These are phyloP conservation scores for Phytophthora agathidicida DNA, from an alignment of 352 stramenopile species.

Conservation along the genomic window DNA sequence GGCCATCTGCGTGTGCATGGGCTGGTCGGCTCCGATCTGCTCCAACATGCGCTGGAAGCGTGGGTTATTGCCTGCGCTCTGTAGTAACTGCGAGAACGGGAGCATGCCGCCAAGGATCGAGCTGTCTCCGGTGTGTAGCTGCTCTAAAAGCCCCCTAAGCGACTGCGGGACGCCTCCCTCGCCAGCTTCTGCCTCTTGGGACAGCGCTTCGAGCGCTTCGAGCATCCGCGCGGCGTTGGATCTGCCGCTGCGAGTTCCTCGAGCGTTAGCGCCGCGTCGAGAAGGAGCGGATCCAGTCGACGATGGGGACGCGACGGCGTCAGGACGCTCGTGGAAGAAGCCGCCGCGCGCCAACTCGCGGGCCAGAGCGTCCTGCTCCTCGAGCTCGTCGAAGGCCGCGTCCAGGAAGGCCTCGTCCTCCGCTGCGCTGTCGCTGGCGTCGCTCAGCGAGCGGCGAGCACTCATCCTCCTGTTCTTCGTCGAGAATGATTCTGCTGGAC, in stretches of 20 bases:
- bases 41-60: constrained; percentile 56
- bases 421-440: constrained; percentile 18
- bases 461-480: constrained; percentile 16
- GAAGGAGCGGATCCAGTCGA: not conserved
- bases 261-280: not conserved
- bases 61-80: constrained; percentile 30
- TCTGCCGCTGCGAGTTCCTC: not conserved
- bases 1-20: constrained; percentile 49
- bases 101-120: constrained; percentile 48
- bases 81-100: constrained; percentile 62
- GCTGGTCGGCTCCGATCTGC: constrained; percentile 38
- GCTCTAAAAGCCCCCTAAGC: constrained; percentile 44
- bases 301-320: not conserved
- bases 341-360: constrained; percentile 25
- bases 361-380: constrained; percentile 38
- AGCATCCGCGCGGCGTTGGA: constrained; percentile 51
- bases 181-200: constrained; percentile 34
- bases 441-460: constrained; percentile 14
- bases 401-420: constrained; percentile 33
- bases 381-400: constrained; percentile 39
- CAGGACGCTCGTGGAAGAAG: constrained; percentile 26
- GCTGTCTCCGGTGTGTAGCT: constrained; percentile 24
- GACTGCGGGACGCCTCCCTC: constrained; percentile 41
- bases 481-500: constrained; percentile 13
- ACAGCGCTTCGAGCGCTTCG: constrained; percentile 61